Base-by-base conservation (phyloP, 257 asterid genomes). In the Scutellaria baicalensis region DNA sequence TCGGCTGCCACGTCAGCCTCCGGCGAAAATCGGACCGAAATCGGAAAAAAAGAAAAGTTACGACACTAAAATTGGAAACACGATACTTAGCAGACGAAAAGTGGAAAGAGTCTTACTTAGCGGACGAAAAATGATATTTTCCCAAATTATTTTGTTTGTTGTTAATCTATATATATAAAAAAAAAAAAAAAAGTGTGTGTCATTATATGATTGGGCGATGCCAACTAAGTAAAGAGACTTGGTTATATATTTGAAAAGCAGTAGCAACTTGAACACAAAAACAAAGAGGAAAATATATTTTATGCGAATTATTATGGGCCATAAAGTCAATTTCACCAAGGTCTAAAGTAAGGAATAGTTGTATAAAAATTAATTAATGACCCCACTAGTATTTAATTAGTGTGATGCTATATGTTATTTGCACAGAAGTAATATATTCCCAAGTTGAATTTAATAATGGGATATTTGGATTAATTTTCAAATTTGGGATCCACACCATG, bases 391-490 rank as follows among this genome's bases (percentile, higher is more conserved):
- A 3, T 56, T 64, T 10, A 64, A 64, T 69, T 56, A 44, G 35
- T 44, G 38, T 60, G 72, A 75, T 65, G 76, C 66, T 16, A 75
- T 17, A 1, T 10, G 20, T 71, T 59, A 77, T 77, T 43, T 50
- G 43, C 68, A 51, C 77, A 77, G 71, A 71, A 51, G 67, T 72
- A 66, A 66, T 66, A 77, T 77, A 72, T 60, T 66, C 78, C 68
- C 64, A 66, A 42, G 6, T 60, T 52, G 36, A 14, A 71, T 43
- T 43, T 49, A 59, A 51, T 59, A 33, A 40, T 60, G 40, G 13
- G 39, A 38, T 13, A 50, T 38, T 61, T 62, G 14, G 58, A 55
- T 43, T 33, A 16, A 5, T 18, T 49, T 35, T 33, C 33, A 27
- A 23, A 42, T 51, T 2, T 65, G 33, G 45, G 60, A 44, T 21